Percentiles rank a stretch among this genome's conserved stretches.
Evolutionary conservation across 768 basidiomycete genomes (phyloP).

Genomic region (Strobilomyces confusus): DNA sequence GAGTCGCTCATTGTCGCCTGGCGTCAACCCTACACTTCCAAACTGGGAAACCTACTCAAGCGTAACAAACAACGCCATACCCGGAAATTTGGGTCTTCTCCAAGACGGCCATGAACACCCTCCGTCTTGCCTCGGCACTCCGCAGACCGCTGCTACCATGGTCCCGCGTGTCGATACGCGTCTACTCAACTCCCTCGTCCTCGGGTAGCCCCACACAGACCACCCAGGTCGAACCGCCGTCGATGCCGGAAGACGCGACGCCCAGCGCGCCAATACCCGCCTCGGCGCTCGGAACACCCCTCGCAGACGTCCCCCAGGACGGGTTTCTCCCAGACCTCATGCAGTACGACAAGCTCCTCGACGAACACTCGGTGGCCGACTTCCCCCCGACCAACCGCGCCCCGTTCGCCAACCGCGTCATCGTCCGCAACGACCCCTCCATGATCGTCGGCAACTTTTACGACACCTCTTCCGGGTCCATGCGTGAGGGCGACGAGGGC

Average conservation of each 20-base stretch:
- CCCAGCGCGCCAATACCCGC: not conserved
- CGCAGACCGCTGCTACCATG: conserved; percentile 9
- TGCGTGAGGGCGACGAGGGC: conserved; percentile 8
- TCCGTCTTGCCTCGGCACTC: conserved; percentile 8
- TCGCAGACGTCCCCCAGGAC: conserved; percentile 23
- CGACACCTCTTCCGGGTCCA: conserved; percentile 10
- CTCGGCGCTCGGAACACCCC: conserved; percentile 11
- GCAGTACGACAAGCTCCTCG: conserved; percentile 57
- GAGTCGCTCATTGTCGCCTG: conserved; percentile 13
- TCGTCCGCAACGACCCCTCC: conserved; percentile 68
- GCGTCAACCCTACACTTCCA: conserved; percentile 7
- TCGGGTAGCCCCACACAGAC: conserved; percentile 4
- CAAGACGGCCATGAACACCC: conserved; percentile 24
- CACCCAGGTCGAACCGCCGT: not conserved
- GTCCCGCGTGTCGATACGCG: conserved; percentile 5
- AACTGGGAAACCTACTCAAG: conserved; percentile 7
- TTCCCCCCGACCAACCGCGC: conserved; percentile 50
- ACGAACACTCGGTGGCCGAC: conserved; percentile 52
- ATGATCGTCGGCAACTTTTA: conserved; percentile 46
- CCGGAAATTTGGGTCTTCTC: conserved; percentile 13
- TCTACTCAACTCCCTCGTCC: conserved; percentile 17
- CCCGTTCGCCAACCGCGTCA: conserved; percentile 58
- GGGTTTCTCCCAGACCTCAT: conserved; percentile 56
- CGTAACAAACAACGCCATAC: conserved; percentile 18
- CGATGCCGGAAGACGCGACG: not conserved